These are phyloP conservation scores for Botrytis fragariae DNA, from an alignment of 2,329 filamentous ascomycete species.

Conservation along the genomic window DNA sequence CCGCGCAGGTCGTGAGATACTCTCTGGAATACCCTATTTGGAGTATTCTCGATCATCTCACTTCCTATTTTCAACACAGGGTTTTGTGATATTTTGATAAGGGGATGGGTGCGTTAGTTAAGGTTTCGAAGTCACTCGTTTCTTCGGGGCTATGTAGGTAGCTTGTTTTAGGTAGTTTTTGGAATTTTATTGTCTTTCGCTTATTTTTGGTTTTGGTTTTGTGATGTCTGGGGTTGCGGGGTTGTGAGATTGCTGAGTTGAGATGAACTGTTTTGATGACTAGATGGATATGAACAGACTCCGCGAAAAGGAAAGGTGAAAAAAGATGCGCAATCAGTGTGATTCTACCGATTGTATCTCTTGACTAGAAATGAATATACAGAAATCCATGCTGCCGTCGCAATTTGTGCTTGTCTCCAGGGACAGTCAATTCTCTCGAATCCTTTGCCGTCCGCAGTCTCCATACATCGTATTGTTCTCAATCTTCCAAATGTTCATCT, in stretches of 20 bases:
- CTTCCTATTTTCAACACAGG: background rate
- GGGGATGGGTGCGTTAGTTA: background rate
- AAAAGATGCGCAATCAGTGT: background rate
- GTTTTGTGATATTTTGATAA: background rate
- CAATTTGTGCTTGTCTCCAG: background rate
- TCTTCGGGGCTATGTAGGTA: background rate
- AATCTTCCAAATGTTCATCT: background rate
- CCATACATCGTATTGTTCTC: background rate
- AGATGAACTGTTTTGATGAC: too few species aligned
- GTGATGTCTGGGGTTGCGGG: too few species aligned
- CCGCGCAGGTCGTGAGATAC: background rate
- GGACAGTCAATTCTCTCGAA: background rate
- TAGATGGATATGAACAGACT: background rate
- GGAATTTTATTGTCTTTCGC: background rate
- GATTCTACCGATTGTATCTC: background rate
- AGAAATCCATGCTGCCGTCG: background rate
- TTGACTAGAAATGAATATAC: background rate
- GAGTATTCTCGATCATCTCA: background rate
- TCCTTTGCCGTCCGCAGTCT: background rate
- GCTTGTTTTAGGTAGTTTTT: background rate
- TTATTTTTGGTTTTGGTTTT: background rate
- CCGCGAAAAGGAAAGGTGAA: background rate
- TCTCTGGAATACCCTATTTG: background rate
- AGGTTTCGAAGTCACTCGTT: background rate
- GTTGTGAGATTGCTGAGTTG: too few species aligned